phyloP scores from a whole-genome alignment of 2,329 filamentous ascomycete genomes.

The Cladosporium sp. region DNA sequence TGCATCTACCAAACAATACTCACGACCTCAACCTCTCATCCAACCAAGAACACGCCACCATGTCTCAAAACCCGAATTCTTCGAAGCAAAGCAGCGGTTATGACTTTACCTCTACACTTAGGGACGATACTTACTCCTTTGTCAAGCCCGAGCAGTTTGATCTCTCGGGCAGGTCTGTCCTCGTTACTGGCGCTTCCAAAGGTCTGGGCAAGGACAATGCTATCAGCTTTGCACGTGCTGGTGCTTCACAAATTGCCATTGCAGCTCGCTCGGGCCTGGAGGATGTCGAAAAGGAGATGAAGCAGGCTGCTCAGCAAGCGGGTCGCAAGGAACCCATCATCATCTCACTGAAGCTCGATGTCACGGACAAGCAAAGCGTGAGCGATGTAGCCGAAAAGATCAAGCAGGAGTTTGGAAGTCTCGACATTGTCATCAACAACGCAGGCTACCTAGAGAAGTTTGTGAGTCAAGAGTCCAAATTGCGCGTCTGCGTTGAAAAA shows the following conservation, averaged over 20 bases:
- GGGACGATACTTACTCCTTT: conserved; percentile 46
- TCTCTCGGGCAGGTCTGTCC: conserved; percentile 39
- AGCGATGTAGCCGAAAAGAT: conserved; percentile 33
- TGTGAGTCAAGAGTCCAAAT: not conserved
- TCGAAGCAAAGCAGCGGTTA: conserved; percentile 8
- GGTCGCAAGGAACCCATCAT: conserved; percentile 36
- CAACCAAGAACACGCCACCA: not conserved
- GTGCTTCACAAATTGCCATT: conserved; percentile 51
- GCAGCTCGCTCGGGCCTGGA: conserved; percentile 49
- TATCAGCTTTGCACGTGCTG: conserved; percentile 52
- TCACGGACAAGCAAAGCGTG: conserved; percentile 38
- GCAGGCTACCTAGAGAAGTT: conserved; percentile 27
- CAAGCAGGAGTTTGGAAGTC: conserved; percentile 25
- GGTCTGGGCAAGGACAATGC: conserved; percentile 48
- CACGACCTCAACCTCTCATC: not conserved
- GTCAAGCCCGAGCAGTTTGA: conserved; percentile 35
- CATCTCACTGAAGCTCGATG: conserved; percentile 41
- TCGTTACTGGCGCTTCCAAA: conserved; percentile 49
- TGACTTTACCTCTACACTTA: conserved; percentile 26
- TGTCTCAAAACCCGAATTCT: conserved; percentile 8
- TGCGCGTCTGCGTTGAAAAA: no score
- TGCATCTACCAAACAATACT: not conserved
- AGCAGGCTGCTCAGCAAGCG: conserved; percentile 34
- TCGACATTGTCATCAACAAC: conserved; percentile 39
- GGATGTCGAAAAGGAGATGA: conserved; percentile 34